These are phyloP conservation scores for Penicillium sp. DNA, from an alignment of 2,329 filamentous ascomycete species.

Conservation along the genomic window DNA sequence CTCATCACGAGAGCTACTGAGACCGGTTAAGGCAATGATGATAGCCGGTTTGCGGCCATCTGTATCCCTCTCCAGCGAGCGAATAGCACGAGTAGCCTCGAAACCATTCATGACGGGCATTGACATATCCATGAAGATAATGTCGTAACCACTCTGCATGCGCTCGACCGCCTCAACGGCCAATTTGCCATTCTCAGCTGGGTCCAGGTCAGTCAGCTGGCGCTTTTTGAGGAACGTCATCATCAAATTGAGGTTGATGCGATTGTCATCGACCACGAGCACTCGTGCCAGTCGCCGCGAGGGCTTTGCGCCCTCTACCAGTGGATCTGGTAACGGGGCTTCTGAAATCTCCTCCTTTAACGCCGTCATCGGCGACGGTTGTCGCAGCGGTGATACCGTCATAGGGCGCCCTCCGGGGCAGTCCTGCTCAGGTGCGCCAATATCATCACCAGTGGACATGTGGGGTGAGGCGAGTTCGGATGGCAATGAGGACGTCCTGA, in stretches of 20 bases:
- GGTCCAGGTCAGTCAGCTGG: constrained; percentile 27
- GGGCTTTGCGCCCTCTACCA: constrained; percentile 7
- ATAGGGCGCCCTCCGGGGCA: not conserved
- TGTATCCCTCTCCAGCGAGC: constrained; percentile 33
- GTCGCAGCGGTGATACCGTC: not conserved
- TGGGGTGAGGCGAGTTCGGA: not conserved
- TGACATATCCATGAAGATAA: constrained; percentile 43
- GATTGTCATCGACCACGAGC: constrained; percentile 41
- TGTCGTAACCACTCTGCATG: constrained; percentile 31
- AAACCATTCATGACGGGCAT: constrained; percentile 45
- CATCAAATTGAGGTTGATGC: constrained; percentile 40
- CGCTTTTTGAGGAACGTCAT: constrained; percentile 38
- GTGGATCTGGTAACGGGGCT: constrained; percentile 10
- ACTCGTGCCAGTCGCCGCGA: constrained; percentile 22
- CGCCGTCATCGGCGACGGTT: constrained; percentile 6
- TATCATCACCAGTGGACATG: not conserved
- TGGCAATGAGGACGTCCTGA: constrained; percentile 4
- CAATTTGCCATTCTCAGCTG: constrained; percentile 37
- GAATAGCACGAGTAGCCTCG: constrained; percentile 41
- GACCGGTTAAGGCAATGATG: constrained; percentile 41
- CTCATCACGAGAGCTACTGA: constrained; percentile 39
- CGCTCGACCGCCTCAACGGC: constrained; percentile 36
- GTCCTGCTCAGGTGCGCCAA: not conserved
- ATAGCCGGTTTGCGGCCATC: constrained; percentile 26
- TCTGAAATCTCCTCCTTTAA: constrained; percentile 8